Evolutionary conservation across 1,284 basidiomycete genomes (phyloP).

Genomic region (Pseudozyma sp.): DNA sequence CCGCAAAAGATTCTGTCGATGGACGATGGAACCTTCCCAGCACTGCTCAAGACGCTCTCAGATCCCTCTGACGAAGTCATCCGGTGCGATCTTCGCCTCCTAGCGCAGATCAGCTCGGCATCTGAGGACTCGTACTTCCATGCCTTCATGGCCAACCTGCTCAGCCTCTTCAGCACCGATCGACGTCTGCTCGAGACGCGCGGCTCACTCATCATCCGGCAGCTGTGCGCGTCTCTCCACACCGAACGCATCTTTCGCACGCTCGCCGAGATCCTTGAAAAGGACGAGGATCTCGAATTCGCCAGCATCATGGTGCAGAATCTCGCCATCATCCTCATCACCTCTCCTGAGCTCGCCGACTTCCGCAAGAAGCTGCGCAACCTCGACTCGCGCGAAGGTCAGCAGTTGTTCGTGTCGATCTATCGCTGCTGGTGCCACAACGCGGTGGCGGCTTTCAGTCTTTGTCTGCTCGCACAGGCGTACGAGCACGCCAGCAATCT

Average conservation of each 20-base stretch:
- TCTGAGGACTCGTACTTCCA: conserved; percentile 97
- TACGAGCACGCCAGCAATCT: conserved; percentile 99
- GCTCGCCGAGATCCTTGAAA: conserved; percentile 95
- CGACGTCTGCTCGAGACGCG: conserved; percentile 87
- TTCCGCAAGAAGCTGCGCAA: conserved; percentile 92
- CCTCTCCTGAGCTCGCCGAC: conserved; percentile 92
- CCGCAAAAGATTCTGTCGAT: conserved; percentile 96
- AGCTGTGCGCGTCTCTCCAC: conserved; percentile 92
- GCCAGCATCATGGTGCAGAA: conserved; percentile 97
- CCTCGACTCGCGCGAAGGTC: conserved; percentile 87
- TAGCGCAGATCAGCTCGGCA: conserved; percentile 91
- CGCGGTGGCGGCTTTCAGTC: conserved; percentile 92
- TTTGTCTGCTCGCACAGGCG: conserved; percentile 95
- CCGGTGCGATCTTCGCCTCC: conserved; percentile 91
- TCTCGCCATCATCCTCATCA: conserved; percentile 94
- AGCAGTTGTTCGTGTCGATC: conserved; percentile 88
- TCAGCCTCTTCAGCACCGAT: conserved; percentile 95
- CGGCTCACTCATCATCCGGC: conserved; percentile 94
- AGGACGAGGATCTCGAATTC: conserved; percentile 98
- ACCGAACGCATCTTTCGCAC: conserved; percentile 95
- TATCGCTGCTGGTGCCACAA: conserved; percentile 99
- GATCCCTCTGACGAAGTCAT: conserved; percentile 98
- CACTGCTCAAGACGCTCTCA: conserved; percentile 92
- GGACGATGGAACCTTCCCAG: conserved; percentile 96
- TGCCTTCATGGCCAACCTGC: conserved; percentile 91